Evolutionary conservation across 805 yeast species (phyloP).

Genomic region (Hanseniaspora valbyensis): DNA sequence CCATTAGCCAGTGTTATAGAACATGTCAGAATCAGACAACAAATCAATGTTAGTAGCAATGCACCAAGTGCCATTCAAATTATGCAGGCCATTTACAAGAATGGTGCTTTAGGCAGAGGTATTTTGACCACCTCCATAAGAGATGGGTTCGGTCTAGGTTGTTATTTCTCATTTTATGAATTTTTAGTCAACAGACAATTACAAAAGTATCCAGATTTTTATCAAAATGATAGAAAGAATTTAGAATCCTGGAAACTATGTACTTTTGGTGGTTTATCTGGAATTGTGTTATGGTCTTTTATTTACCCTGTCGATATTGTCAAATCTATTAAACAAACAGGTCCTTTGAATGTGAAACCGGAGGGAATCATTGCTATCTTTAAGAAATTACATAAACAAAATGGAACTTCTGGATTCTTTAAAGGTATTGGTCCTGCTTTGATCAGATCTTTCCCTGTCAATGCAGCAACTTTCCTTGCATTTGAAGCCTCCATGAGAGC

Average conservation of each 20-base stretch:
- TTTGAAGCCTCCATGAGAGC: constrained; percentile 80
- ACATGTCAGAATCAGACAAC: constrained; percentile 86
- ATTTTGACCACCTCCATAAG: constrained; percentile 69
- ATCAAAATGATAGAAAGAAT: constrained; percentile 45
- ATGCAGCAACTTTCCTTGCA: constrained; percentile 91
- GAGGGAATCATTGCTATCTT: constrained; percentile 50
- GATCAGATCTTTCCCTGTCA: constrained; percentile 94
- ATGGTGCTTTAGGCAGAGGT: constrained; percentile 66
- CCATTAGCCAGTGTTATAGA: constrained; percentile 88
- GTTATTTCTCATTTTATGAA: constrained; percentile 83
- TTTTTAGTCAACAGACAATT: constrained; percentile 55
- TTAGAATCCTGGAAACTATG: constrained; percentile 85
- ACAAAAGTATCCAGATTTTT: constrained; percentile 27
- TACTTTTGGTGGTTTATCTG: constrained; percentile 79
- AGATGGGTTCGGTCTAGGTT: constrained; percentile 81
- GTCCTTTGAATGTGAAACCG: constrained; percentile 37
- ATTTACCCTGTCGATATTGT: constrained; percentile 84
- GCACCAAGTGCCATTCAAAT: constrained; percentile 38
- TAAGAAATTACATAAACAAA: constrained; percentile 42
- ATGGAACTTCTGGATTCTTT: constrained; percentile 69
- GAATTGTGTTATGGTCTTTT: constrained; percentile 75
- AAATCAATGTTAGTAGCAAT: constrained; percentile 61
- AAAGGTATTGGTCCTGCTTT: constrained; percentile 89
- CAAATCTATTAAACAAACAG: constrained; percentile 69
- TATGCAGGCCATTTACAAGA: constrained; percentile 39